Percentiles rank a stretch among this genome's conserved stretches.
phyloP scores from a whole-genome alignment of 306 rosid genomes.

The Fragaria vesca region DNA sequence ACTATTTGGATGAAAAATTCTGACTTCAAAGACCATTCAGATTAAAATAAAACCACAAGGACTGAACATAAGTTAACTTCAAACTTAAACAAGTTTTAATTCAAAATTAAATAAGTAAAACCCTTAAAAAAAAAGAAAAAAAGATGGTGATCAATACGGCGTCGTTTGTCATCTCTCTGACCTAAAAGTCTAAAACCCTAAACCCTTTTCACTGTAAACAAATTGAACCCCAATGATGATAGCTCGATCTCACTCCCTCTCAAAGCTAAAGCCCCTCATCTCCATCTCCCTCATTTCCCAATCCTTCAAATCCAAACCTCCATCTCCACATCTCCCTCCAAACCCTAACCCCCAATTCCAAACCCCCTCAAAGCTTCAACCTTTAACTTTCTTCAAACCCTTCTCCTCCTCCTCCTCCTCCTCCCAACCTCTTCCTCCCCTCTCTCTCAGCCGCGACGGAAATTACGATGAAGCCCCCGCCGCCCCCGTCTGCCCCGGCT shows the following conservation, averaged over 20 bases:
- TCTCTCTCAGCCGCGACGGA: slow-evolving; percentile 69
- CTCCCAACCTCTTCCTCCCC: neutral
- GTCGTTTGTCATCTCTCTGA: too few species aligned
- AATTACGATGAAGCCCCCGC: slow-evolving; percentile 57
- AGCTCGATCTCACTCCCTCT: slow-evolving; percentile 32
- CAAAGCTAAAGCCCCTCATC: slow-evolving; percentile 30
- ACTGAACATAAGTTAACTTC: too few species aligned
- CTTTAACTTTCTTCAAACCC: slow-evolving; percentile 21
- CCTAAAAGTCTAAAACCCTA: slow-evolving; percentile 18
- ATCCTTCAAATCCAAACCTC: neutral
- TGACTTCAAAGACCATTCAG: too few species aligned
- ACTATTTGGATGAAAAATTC: too few species aligned
- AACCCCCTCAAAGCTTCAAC: slow-evolving; percentile 6
- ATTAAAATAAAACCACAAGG: too few species aligned
- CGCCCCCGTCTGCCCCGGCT: slow-evolving; percentile 69
- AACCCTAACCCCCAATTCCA: slow-evolving; percentile 16
- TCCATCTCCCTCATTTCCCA: slow-evolving; percentile 20
- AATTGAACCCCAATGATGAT: neutral
- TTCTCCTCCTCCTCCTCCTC: slow-evolving; percentile 29
- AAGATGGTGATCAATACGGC: too few species aligned
- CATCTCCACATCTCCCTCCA: slow-evolving; percentile 5
- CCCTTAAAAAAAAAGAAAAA: too few species aligned
- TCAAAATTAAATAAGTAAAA: too few species aligned
- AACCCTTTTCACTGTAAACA: neutral
- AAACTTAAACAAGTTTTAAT: too few species aligned